A percentile compares a stretch with the other conserved stretches of the same genome.
Conservation (phyloP, 345 rosid species). For the Alliaria petiolata region DNA sequence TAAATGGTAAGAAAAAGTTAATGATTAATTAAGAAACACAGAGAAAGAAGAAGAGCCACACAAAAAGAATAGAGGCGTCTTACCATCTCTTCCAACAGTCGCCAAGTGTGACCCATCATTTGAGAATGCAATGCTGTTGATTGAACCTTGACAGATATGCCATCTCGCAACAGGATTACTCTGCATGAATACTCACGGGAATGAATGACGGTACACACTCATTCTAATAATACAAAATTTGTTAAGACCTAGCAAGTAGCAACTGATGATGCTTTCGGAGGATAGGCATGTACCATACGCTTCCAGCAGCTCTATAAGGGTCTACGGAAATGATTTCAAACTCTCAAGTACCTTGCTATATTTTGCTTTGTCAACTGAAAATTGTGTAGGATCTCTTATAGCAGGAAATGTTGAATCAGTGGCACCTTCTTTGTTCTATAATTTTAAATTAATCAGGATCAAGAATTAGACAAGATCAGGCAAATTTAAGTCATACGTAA, state of each 20-base stretch:
- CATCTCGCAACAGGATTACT: constrained; percentile 97
- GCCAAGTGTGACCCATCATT: constrained; percentile 80
- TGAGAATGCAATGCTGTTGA: constrained; percentile 87
- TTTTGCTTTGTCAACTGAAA: constrained; percentile 88
- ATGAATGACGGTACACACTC: constrained; percentile 19
- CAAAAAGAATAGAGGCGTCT: neutral
- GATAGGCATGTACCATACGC: neutral
- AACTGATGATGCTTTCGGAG: constrained; percentile 1
- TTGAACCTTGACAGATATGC: constrained; percentile 96
- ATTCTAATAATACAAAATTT: no score
- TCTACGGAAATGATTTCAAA: neutral
- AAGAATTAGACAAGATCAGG: constrained; percentile 1
- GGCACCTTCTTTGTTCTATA: constrained; percentile 85
- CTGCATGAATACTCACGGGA: constrained; percentile 46
- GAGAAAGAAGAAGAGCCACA: neutral
- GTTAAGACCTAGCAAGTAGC: no score
- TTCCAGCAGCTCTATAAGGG: constrained; percentile 4
- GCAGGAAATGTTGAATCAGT: constrained; percentile 94
- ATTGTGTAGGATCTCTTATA: constrained; percentile 80
- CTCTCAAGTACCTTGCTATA: constrained; percentile 77
- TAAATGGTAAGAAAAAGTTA: constrained; percentile 14
- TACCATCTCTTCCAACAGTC: constrained; percentile 99
- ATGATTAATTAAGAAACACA: neutral
- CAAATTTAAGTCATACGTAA: neutral
- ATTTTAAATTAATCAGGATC: constrained; percentile 9